These are phyloP conservation scores for Candida vaughaniae DNA, from an alignment of 805 yeast genomes.

Conservation along the genomic window DNA sequence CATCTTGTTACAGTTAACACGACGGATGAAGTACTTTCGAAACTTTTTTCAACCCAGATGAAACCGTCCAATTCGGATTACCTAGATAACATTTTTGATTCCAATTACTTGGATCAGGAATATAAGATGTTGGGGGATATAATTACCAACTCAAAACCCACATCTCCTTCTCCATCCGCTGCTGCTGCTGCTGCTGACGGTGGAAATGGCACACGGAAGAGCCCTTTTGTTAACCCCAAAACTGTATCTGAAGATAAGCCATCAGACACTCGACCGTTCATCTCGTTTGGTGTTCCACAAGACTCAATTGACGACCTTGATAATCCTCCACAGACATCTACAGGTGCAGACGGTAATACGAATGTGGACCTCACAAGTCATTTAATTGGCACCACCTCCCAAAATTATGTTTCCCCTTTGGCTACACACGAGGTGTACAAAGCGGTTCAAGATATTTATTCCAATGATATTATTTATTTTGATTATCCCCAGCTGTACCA, in stretches of 20 bases:
- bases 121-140: slow-evolving; percentile 53
- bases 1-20: slow-evolving; percentile 22
- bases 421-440: slow-evolving; percentile 55
- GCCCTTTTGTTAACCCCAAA: slow-evolving; percentile 8
- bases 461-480: slow-evolving; percentile 48
- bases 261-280: slow-evolving; percentile 39
- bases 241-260: slow-evolving; percentile 9
- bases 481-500: slow-evolving; percentile 66
- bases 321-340: neutral
- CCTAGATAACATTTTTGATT: slow-evolving; percentile 26
- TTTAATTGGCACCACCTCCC: slow-evolving; percentile 1
- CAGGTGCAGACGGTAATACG: neutral
- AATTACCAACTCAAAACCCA: slow-evolving; percentile 38
- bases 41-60: slow-evolving; percentile 19
- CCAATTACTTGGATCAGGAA: slow-evolving; percentile 50
- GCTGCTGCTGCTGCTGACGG: neutral
- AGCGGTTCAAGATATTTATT: slow-evolving; percentile 50
- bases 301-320: slow-evolving; percentile 4
- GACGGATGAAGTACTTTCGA: slow-evolving; percentile 27
- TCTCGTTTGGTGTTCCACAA: slow-evolving; percentile 33
- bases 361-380: slow-evolving; percentile 8
- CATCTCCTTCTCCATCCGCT: slow-evolving; percentile 26
- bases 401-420: slow-evolving; percentile 52
- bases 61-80: slow-evolving; percentile 11
- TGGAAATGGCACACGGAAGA: neutral